Conservation (phyloP, 805 yeast genomes). For the Hanseniaspora nectarophila region DNA sequence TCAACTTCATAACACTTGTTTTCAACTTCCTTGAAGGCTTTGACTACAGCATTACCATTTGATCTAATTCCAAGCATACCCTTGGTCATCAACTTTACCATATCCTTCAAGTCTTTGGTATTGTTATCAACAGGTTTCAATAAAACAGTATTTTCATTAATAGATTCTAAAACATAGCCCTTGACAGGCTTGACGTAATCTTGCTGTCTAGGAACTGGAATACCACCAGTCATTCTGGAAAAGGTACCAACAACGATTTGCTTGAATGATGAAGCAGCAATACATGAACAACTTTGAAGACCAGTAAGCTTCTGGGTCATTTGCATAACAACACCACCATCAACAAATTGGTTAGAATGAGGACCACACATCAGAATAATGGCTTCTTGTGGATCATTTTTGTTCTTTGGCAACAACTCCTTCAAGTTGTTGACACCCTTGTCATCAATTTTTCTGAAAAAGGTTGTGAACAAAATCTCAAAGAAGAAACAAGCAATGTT, state of each 20-base stretch:
- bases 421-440: constrained; percentile 51
- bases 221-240: constrained; percentile 64
- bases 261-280: constrained; percentile 69
- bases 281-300: constrained; percentile 38
- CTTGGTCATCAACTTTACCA: constrained; percentile 39
- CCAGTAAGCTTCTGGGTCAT: constrained; percentile 35
- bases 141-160: constrained; percentile 19
- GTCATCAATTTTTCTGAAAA: constrained; percentile 63
- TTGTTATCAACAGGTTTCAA: not conserved
- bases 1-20: constrained; percentile 20
- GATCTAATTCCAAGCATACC: constrained; percentile 65
- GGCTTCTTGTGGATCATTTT: constrained; percentile 58
- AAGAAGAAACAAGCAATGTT: constrained; percentile 25
- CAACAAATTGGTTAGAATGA: constrained; percentile 85
- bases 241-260: constrained; percentile 60
- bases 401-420: constrained; percentile 19
- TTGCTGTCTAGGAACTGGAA: constrained; percentile 88
- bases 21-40: constrained; percentile 37
- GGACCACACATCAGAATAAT: constrained; percentile 92
- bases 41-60: constrained; percentile 63
- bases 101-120: not conserved
- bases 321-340: constrained; percentile 62
- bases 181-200: constrained; percentile 59
- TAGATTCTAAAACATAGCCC: constrained; percentile 53
- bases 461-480: constrained; percentile 30